Conservation (phyloP, 495 filamentous ascomycete genomes). For the Trichoderma gamsii region DNA sequence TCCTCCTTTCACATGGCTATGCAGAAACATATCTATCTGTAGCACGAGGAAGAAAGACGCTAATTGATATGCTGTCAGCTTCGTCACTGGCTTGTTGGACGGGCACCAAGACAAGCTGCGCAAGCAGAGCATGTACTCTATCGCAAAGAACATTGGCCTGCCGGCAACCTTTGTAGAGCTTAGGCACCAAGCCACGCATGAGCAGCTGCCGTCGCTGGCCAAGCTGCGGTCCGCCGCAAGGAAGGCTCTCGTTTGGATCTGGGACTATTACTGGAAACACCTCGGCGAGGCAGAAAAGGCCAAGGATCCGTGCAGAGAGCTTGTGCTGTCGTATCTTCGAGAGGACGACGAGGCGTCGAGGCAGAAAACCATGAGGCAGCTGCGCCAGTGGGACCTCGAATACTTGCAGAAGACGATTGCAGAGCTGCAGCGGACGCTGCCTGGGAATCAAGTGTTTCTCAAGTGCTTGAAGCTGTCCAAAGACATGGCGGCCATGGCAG, state of each 20-base stretch:
- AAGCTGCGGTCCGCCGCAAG: slow-evolving; percentile 59
- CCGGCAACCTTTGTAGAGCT: slow-evolving; percentile 84
- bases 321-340: slow-evolving; percentile 15
- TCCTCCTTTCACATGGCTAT: not conserved
- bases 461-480: slow-evolving; percentile 30
- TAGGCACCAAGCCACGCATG: slow-evolving; percentile 84
- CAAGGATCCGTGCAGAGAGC: slow-evolving; percentile 14
- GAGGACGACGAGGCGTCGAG: slow-evolving; percentile 16
- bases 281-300: slow-evolving; percentile 24
- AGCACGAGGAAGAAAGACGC: not conserved
- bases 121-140: slow-evolving; percentile 74
- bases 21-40: no score
- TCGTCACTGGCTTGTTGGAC: slow-evolving; percentile 85
- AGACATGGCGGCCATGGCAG: slow-evolving; percentile 18
- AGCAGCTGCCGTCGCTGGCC: slow-evolving; percentile 68
- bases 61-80: slow-evolving; percentile 44
- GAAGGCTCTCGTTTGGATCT: slow-evolving; percentile 77
- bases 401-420: slow-evolving; percentile 25
- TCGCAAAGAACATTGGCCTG: slow-evolving; percentile 68
- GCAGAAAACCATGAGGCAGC: slow-evolving; percentile 16
- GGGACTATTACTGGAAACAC: slow-evolving; percentile 74
- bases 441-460: slow-evolving; percentile 31
- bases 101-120: slow-evolving; percentile 60
- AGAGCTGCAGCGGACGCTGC: slow-evolving; percentile 29
- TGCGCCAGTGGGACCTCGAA: slow-evolving; percentile 14